Base-by-base conservation (phyloP, 306 rosid genomes). In the Myrica gale region DNA sequence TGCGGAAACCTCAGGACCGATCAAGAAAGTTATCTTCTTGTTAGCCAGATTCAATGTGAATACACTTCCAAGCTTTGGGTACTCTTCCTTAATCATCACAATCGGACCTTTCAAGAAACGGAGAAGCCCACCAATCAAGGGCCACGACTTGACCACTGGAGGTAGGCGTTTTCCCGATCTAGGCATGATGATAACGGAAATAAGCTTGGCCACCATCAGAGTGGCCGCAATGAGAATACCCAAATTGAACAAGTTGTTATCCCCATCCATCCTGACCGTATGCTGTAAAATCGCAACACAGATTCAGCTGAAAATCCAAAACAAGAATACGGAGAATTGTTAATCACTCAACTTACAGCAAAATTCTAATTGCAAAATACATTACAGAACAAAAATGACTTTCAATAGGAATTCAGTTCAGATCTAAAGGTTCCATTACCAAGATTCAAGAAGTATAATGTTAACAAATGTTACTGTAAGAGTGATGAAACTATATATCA, bases 1-100 rank as follows among this genome's bases (percentile, higher is more conserved):
- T 1, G 97, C 89, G 0, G 98, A 92, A 11, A 95, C 97, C 86
- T 95, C 98, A 46, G 94, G 98, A 0, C 98, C 97, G 78, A 95
- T 88, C 81, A 95, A 76, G 80, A 95, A 95, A 1, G 98, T 95
- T 13, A 95, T 85, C 32, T 84, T 88, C 76, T 88, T 92, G 72
- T 95, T 88, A 32, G 87, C 81, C 4, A 95, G 66, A 3, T 79
- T 95, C 80, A 92, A 16, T 7, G 96, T 95, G 82, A 95, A 95
- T 21, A 95, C 99, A 66, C 90, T 69, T 13, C 99, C 99, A 17
- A 89, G 97, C 57, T 88, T 92, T 0, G 97, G 97, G 76, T 90
- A 92, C 84, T 92, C 97, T 58, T 90, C 84, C 7, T 92, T 83
- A 37, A 95, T 89, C 97, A 95, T 82, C 41, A 90, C 65, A 45